Percentiles rank a stretch among this genome's conserved stretches.
Evolutionary conservation across 2,329 filamentous ascomycete genomes (phyloP).

Genomic region (Curvularia hawaiiensis): DNA sequence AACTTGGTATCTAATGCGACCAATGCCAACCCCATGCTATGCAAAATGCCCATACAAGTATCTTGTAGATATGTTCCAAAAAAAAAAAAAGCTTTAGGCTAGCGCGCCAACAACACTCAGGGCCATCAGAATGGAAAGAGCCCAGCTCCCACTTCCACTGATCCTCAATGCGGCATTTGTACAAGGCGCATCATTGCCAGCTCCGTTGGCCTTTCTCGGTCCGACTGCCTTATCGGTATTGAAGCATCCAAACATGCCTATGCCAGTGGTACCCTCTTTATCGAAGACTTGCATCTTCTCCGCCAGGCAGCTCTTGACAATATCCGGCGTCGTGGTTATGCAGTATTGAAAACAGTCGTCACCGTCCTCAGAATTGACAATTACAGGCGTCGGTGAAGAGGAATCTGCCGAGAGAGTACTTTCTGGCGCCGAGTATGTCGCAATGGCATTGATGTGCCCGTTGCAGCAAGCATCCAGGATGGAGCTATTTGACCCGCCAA

Average conservation of each 20-base stretch:
- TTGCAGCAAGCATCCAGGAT: conserved; percentile 41
- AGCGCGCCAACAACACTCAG: conserved; percentile 18
- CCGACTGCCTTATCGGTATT: conserved; percentile 13
- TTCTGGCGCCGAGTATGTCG: conserved; percentile 25
- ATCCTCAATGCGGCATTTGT: conserved; percentile 11
- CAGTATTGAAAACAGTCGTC: conserved; percentile 36
- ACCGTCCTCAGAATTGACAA: conserved; percentile 16
- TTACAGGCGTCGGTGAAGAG: conserved; percentile 8
- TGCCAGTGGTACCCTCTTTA: neutral
- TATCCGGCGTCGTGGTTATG: conserved; percentile 22
- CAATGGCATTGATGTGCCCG: conserved; percentile 35
- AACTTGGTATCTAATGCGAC: neutral
- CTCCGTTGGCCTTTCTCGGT: conserved; percentile 10
- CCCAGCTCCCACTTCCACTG: conserved; percentile 10
- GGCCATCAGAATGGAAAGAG: conserved; percentile 9
- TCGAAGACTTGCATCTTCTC: conserved; percentile 20
- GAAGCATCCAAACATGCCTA: conserved; percentile 20
- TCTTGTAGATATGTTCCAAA: neutral
- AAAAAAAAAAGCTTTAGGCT: neutral
- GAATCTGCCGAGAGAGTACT: conserved; percentile 2
- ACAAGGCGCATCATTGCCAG: conserved; percentile 11
- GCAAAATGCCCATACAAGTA: neutral
- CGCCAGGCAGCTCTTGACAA: conserved; percentile 20
- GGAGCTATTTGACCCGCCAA: conserved; percentile 35
- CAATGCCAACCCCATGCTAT: neutral